phyloP scores from a whole-genome alignment of 2,329 filamentous ascomycete genomes.

The Microsporum audouinii region DNA sequence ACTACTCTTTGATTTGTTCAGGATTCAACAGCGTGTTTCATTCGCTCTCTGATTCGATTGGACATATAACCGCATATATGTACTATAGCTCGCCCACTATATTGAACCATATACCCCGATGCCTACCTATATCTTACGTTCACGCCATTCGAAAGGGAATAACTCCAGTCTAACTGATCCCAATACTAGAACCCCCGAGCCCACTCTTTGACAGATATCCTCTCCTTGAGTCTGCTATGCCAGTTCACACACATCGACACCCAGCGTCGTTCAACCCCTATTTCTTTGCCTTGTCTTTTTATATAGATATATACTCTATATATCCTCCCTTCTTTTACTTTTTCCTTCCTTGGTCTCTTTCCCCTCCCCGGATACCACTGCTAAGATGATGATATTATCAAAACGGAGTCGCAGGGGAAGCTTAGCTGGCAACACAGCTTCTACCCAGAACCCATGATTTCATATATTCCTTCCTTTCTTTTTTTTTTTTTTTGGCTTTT shows the following conservation, averaged over 20 bases:
- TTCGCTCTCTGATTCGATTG: background rate
- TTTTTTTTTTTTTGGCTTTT: background rate
- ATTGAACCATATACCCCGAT: background rate
- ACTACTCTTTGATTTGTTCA: background rate
- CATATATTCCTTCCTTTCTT: background rate
- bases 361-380: background rate
- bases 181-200: background rate
- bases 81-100: background rate
- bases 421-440: background rate
- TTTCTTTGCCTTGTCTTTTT: background rate
- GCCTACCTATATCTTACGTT: background rate
- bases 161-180: background rate
- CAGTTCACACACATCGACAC: background rate
- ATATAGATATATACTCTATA: background rate
- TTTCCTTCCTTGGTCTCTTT: background rate
- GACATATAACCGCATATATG: conserved; percentile 1
- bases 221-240: background rate
- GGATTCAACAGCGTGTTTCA: background rate
- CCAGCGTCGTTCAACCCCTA: background rate
- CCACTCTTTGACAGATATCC: background rate
- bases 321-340: background rate
- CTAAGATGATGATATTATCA: background rate
- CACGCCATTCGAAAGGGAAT: background rate
- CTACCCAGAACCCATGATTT: background rate
- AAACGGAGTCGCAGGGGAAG: background rate